phyloP scores from a whole-genome alignment of 2,329 filamentous ascomycete genomes.

The Nemania sp. region DNA sequence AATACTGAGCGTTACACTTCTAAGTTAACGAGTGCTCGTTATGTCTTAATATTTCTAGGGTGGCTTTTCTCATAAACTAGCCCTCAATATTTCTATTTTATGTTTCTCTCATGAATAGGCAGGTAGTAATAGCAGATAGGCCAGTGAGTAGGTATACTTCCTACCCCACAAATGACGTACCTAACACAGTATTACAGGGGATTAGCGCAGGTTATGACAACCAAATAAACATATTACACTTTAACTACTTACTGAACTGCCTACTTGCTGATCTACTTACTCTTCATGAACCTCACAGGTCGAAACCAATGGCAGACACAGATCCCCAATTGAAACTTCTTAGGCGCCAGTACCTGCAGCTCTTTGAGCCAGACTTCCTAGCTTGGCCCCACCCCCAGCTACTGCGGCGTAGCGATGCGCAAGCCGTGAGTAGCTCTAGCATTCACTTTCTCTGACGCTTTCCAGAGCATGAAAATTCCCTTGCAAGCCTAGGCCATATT shows the following conservation, averaged over 20 bases:
- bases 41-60: too few relatives aligned
- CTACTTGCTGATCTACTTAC: too few relatives aligned
- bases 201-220: neutral
- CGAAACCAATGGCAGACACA: slow-evolving; percentile 37
- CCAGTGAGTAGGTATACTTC: slow-evolving; percentile 15
- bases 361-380: slow-evolving; percentile 51
- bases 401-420: slow-evolving; percentile 46
- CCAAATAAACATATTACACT: neutral
- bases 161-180: slow-evolving; percentile 9
- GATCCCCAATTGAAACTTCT: slow-evolving; percentile 48
- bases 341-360: slow-evolving; percentile 50
- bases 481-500: neutral
- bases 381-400: slow-evolving; percentile 49
- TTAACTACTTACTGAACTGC: too few relatives aligned
- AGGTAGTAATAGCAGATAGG: slow-evolving; percentile 14
- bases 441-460: neutral
- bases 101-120: too few relatives aligned
- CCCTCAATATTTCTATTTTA: too few relatives aligned
- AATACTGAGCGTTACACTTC: too few relatives aligned
- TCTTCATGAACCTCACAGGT: neutral
- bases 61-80: too few relatives aligned
- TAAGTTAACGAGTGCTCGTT: too few relatives aligned
- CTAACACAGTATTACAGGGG: neutral
- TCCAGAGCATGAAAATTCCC: neutral
- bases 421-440: slow-evolving; percentile 22